phyloP scores from a whole-genome alignment of 257 asterid species.

The Vinca minor region DNA sequence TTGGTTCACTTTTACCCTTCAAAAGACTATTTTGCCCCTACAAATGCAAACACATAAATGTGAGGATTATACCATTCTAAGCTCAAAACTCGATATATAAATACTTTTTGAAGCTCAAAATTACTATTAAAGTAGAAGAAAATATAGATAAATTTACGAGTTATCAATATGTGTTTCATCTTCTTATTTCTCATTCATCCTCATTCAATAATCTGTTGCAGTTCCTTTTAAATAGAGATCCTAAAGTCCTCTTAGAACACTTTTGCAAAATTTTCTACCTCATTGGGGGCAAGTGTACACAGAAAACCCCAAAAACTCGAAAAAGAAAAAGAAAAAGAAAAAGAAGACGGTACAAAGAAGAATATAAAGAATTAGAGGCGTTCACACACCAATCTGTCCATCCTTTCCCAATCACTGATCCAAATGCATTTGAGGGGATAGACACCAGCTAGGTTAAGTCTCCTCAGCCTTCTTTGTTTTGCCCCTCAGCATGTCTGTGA shows the following conservation, averaged over 20 bases:
- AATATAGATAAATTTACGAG: no score
- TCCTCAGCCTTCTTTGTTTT: constrained; percentile 56
- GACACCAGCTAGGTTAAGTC: no score
- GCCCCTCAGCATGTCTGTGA: constrained; percentile 85
- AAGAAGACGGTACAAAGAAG: constrained; percentile 2
- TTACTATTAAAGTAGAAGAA: no score
- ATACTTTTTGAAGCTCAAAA: no score
- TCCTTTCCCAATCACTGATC: background rate
- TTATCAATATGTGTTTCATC: background rate
- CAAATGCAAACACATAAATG: no score
- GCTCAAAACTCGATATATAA: no score
- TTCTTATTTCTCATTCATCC: background rate
- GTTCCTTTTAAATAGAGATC: no score
- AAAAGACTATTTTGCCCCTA: no score
- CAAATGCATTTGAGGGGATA: no score
- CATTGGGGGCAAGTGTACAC: background rate
- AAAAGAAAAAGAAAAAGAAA: background rate
- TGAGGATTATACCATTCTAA: no score
- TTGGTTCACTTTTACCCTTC: no score
- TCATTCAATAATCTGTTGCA: background rate
- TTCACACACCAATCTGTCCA: background rate
- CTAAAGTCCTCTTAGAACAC: background rate
- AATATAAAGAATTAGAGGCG: background rate
- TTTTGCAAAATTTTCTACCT: constrained; percentile 15
- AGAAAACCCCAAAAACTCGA: no score